Percentiles rank a stretch among this genome's conserved stretches.
Evolutionary conservation across 2,329 filamentous ascomycete genomes (phyloP).

Genomic region (Passalora sequoiae): DNA sequence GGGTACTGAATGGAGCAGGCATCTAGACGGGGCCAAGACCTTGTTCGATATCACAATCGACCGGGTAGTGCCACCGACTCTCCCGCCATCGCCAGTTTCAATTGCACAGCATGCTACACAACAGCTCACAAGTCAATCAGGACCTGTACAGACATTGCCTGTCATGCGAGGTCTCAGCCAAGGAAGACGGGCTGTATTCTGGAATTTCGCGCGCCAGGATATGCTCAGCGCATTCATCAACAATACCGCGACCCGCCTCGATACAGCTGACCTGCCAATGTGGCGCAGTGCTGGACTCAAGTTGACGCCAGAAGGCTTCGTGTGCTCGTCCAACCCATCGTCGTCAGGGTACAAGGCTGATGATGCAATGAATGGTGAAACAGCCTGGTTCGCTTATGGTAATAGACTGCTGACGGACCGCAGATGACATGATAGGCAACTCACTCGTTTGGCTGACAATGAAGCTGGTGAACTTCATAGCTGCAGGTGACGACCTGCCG

Average conservation of each 20-base stretch:
- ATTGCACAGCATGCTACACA: slow-evolving; percentile 22
- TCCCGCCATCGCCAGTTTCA: slow-evolving; percentile 36
- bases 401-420: slow-evolving; percentile 1
- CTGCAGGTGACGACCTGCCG: slow-evolving; percentile 50
- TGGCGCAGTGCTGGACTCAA: slow-evolving; percentile 61
- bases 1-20: slow-evolving; percentile 57
- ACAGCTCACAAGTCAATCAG: slow-evolving; percentile 11
- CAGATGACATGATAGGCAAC: slow-evolving; percentile 51
- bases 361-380: slow-evolving; percentile 54
- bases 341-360: slow-evolving; percentile 40
- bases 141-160: slow-evolving; percentile 3
- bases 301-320: slow-evolving; percentile 50
- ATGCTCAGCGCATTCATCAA: slow-evolving; percentile 62
- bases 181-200: slow-evolving; percentile 57
- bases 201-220: slow-evolving; percentile 63
- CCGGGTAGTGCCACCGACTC: slow-evolving; percentile 43
- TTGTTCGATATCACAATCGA: slow-evolving; percentile 54
- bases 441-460: slow-evolving; percentile 61
- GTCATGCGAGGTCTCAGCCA: slow-evolving; percentile 43
- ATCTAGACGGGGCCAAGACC: slow-evolving; percentile 61
- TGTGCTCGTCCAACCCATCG: slow-evolving; percentile 45
- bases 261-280: slow-evolving; percentile 57
- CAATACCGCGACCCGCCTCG: slow-evolving; percentile 55
- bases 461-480: slow-evolving; percentile 62
- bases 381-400: not conserved